These are phyloP conservation scores for Kwoniella europaea DNA, from an alignment of 768 basidiomycete species.

Conservation along the genomic window DNA sequence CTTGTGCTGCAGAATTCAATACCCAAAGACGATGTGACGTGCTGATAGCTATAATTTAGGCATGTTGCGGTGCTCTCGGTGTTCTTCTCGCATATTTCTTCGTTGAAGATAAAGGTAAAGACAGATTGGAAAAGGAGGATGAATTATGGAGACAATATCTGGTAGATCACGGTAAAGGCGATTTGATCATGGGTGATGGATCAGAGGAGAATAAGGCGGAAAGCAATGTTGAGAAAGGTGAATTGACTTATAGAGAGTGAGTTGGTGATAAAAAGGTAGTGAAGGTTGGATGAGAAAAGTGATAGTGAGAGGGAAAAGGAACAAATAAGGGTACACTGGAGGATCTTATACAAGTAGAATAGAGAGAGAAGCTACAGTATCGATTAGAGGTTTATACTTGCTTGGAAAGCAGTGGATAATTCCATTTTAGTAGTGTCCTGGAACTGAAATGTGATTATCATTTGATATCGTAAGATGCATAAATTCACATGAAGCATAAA, in stretches of 20 bases:
- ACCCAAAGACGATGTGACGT: too few relatives aligned
- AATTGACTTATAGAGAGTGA: slow-evolving; percentile 24
- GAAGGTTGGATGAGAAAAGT: too few relatives aligned
- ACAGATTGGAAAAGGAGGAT: slow-evolving; percentile 48
- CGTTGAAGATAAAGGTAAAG: slow-evolving; percentile 46
- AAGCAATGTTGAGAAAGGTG: slow-evolving; percentile 35
- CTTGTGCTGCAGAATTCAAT: too few relatives aligned
- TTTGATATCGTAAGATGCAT: slow-evolving; percentile 7
- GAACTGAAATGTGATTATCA: not conserved
- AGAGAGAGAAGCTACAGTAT: too few relatives aligned
- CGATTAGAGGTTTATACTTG: too few relatives aligned
- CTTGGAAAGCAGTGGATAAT: too few relatives aligned
- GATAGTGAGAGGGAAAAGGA: too few relatives aligned
- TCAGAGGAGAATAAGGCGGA: slow-evolving; percentile 17
- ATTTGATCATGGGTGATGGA: slow-evolving; percentile 49
- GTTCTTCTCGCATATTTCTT: slow-evolving; percentile 45
- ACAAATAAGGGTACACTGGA: too few relatives aligned
- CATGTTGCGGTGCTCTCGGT: slow-evolving; percentile 40
- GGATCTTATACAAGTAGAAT: too few relatives aligned
- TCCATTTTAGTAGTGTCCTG: not conserved
- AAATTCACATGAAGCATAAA: not conserved
- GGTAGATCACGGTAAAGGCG: slow-evolving; percentile 43
- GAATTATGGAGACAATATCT: slow-evolving; percentile 49
- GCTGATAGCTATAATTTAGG: slow-evolving; percentile 7
- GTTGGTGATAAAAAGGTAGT: not conserved